Evolutionary conservation across 768 basidiomycete species (phyloP).

Genomic region (Auriscalpium orientale): DNA sequence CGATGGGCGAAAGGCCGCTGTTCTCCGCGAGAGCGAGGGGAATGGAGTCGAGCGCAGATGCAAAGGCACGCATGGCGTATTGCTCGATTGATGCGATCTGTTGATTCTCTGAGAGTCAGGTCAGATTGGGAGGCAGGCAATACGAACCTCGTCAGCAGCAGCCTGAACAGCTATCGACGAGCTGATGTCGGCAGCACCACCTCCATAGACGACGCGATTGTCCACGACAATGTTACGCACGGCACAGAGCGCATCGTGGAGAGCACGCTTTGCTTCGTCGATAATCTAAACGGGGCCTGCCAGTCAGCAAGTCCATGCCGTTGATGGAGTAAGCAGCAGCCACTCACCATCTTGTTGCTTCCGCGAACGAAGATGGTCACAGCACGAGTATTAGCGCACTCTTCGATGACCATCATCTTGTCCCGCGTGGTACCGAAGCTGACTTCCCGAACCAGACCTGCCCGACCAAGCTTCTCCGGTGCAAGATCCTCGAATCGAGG

Average conservation of each 20-base stretch:
- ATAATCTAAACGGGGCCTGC: slow-evolving; percentile 61
- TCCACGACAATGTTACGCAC: slow-evolving; percentile 94
- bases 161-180: slow-evolving; percentile 89
- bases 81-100: slow-evolving; percentile 97
- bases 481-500: slow-evolving; percentile 96
- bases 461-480: slow-evolving; percentile 83
- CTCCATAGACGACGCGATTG: slow-evolving; percentile 96
- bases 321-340: no score
- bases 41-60: slow-evolving; percentile 89
- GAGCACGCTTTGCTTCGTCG: slow-evolving; percentile 95
- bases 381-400: slow-evolving; percentile 93
- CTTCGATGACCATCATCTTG: slow-evolving; percentile 99
- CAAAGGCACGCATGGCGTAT: slow-evolving; percentile 99
- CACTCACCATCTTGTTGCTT: slow-evolving; percentile 92
- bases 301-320: background rate
- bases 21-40: slow-evolving; percentile 97
- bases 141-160: slow-evolving; percentile 82
- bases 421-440: slow-evolving; percentile 97
- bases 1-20: slow-evolving; percentile 92
- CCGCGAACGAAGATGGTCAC: slow-evolving; percentile 97
- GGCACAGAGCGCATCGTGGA: slow-evolving; percentile 96
- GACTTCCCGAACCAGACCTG: slow-evolving; percentile 89
- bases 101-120: background rate
- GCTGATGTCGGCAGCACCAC: slow-evolving; percentile 96
- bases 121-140: slow-evolving; percentile 1